Percentiles rank a stretch among this genome's conserved stretches.
Evolutionary conservation across 352 stramenopile species (phyloP).

Genomic region (Pythium periplocum): DNA sequence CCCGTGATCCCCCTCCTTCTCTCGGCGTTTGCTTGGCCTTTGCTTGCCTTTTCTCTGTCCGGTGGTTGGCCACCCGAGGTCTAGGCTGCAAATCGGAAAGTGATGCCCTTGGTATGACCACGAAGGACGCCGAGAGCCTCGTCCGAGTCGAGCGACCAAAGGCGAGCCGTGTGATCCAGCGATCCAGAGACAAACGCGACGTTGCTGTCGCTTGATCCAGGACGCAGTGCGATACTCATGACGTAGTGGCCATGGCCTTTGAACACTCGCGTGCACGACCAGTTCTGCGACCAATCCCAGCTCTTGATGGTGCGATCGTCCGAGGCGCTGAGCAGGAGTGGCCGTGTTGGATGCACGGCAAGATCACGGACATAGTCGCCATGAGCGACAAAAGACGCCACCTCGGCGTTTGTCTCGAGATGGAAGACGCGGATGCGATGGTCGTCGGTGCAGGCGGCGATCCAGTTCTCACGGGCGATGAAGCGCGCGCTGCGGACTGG

Average conservation of each 20-base stretch:
- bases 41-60: no score
- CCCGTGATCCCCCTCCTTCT: no score
- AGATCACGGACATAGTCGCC: conserved; percentile 91
- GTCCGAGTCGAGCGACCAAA: conserved; percentile 58
- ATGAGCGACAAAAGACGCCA: conserved; percentile 87
- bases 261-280: conserved; percentile 15
- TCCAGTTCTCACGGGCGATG: conserved; percentile 87
- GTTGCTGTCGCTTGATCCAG: conserved; percentile 88
- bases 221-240: conserved; percentile 93
- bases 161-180: conserved; percentile 90
- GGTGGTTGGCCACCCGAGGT: no score
- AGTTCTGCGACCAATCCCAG: conserved; percentile 83
- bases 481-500: conserved; percentile 72
- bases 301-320: conserved; percentile 95
- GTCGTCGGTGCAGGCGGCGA: conserved; percentile 81
- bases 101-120: conserved; percentile 86
- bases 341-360: conserved; percentile 86
- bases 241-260: conserved; percentile 90
- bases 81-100: no score
- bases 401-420: conserved; percentile 93
- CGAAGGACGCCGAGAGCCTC: conserved; percentile 54
- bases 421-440: conserved; percentile 91
- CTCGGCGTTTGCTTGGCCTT: no score
- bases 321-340: conserved; percentile 76
- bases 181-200: conserved; percentile 79